Evolutionary conservation across 179 eudicot genomes (phyloP), one percentile per base, ranked within the genome.

Genomic region (Silene coronaria): DNA sequence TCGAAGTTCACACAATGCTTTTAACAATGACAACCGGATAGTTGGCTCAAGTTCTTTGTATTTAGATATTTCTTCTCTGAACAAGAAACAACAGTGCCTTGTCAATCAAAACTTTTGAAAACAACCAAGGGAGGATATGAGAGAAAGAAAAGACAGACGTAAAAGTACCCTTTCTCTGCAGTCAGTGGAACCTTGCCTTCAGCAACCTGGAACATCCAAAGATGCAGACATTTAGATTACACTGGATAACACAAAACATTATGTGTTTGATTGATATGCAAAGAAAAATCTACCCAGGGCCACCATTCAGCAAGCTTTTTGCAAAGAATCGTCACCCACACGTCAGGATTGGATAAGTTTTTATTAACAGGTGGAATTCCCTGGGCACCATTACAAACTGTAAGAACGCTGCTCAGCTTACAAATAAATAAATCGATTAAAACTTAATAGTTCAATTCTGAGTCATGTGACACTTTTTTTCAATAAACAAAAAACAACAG

Each of bases 1-100:
- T 82, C 98, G 88, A 79, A 89, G 77, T 83, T 94, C 98, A 79
- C 98, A 94, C 70, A 94, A 86, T 48, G 97, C 97, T 84, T 89
- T 94, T 64, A 94, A 81, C 84, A 94, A 85, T 71, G 73, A 71
- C 63, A 94, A 80, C 67, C 97, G 94, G 59, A 59, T 66, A 63
- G 84, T 81, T 70, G 97, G 92, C 79, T 90, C 95, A 78, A 94
- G 92, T 76, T 89, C 83, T 78, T 87, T 90, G 85, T 90, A 94
- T 75, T 71, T 77, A 34, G 85, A 79, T 77, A 92, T 83, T 85
- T 92, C 97, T 83, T 84, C 89, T 80, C 97, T 94, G 86, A 79
- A 76, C 53, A 80, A 78, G 34, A 75, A 76, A 77, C 45, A 71
- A 34, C 27, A 67, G 45, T 24, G 59, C 34, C 53, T 64, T 63